Evolutionary conservation across 345 rosid species (phyloP), one percentile per base, ranked within the genome.

Genomic region (Acer saccharum): DNA sequence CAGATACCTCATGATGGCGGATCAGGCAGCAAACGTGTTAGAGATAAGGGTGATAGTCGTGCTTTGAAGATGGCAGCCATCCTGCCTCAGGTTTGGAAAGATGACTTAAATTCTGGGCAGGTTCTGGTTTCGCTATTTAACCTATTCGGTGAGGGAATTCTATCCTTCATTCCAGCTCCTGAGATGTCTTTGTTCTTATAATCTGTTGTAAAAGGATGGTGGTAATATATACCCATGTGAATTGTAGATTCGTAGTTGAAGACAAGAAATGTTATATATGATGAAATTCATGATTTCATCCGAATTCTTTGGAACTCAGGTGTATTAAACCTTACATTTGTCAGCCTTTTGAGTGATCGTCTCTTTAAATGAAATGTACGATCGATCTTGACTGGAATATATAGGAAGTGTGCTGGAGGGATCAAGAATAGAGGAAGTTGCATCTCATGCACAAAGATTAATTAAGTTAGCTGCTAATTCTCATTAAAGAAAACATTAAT

Each of bases 131-230:
- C 90, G 52, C 78, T 91, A 57, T 89, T 86, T 68, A 95, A 94
- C 76, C 80, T 86, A 77, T 92, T 89, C 77, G 97, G 98, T 55
- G 97, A 96, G 71, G 80, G 87, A 61, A 85, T 90, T 72, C 86
- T 92, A 35, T 85, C 95, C 68, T 94, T 91, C 80, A 83, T 94
- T 72, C 98, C 99, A 63, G 84, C 89, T 65, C 89, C 97, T 18
- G 97, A 94, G 81, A 83, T 87, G 98, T 85, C 87, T 55, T 54
- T 92, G 68, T 94, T 96, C 84, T 77, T 96, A 61, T 94, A 76
- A 87, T 76, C 65, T 65, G 52, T 61, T 68, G 69, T 78, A 65
- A 76, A 78, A 78, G 66, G 43, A 39, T 62, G 70, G 58, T 58
- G n/a, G 1, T 35, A 43, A 43, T 23, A 50, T 23, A 50, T 64